Evolutionary conservation across 768 basidiomycete species (phyloP), one percentile per base, ranked within the genome.

Genomic region (Leccinum olivaceopallidum): DNA sequence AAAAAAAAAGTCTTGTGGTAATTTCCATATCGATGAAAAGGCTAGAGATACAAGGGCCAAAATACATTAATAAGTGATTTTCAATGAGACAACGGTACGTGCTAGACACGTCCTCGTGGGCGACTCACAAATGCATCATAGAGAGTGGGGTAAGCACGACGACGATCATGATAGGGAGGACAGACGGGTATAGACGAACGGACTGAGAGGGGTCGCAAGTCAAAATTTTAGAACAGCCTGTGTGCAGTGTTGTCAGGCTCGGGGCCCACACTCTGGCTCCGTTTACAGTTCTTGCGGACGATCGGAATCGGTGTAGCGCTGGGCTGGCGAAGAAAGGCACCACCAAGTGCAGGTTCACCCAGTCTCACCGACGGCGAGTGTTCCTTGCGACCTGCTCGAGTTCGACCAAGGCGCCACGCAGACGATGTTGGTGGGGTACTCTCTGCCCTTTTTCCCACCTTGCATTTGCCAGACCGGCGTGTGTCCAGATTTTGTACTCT

Each of bases 221-320:
- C 18, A 22, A 37, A 13, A 42, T 28, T 1, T 67, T 53, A 74
- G 57, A 67, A 61, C 49, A 52, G 63, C 24, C 63, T 60, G n/a
- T 61, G 63, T 2, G 63, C 36, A 49, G 57, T 30, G 26, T 52
- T 50, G 26, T 64, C 57, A 24, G 58, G 61, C 22, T 73, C 65
- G 32, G 64, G 58, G 16, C 68, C 73, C 48, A 65, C 67, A 20
- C 73, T 73, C 26, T 67, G 72, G 53, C 74, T 73, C 28, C 74
- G 67, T 13, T 57, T 49, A 18, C 64, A 67, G 37, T 32, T 64
- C 39, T 65, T 67, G 60, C 64, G 64, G 12, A 28, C 26, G 14
- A 69, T 70, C 34, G 65, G 61, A 48, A 66, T 69, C 12, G 73
- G 73, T n/a, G 65, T 53, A 5, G 62, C 44, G 32, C 70, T 67